Base-by-base conservation (phyloP, 345 rosid genomes). In the Syzygium aromaticum region DNA sequence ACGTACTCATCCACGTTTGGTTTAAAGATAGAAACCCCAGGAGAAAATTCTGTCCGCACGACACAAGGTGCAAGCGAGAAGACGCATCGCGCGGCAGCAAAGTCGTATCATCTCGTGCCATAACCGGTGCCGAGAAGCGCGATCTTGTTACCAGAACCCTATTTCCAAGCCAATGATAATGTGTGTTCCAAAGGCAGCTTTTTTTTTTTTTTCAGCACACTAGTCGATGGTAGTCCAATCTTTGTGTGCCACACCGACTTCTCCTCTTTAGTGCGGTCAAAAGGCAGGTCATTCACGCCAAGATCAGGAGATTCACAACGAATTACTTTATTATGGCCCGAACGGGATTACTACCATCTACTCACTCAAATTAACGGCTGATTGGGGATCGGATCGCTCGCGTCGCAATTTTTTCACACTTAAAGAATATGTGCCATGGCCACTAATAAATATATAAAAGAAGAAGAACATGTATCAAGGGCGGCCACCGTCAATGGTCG, bases 291-390 rank as follows among this genome's bases (percentile, higher is more conserved):
- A 16, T n/a, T 61, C 73, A 28, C 73, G 33, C 33, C 73, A 2
- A 61, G 19, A 61, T 61, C 38, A 61, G 19, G 30, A 14, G 73
- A 61, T 14, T 61, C 13, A 14, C 9, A 7, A n/a, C 19, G 38
- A 61, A 61, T n/a, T n/a, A 14, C 17, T 30, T 61, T 2, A n/a
- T 13, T 33, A 19, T 6, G 7, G 49, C 49, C 49, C 1, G 49
- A 73, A 0, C 49, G 3, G 14, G 27, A 73, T 38, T 73, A 9
- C 49, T 0, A 5, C 49, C 21, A 73, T 0, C 2, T n/a, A 3
- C 19, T 14, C 19, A 5, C 9, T 0, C 19, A 61, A 61, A 61
- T 61, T 6, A n/a, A 61, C 9, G 38, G 73, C 8, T 33, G 73
- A 52, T 52, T 61, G 30, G 38, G 38, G 38, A n/a, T 61, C 16